Percentiles rank a stretch among this genome's conserved stretches.
Evolutionary conservation across 257 asterid species (phyloP).

Genomic region (Jaltomata sinuosa): DNA sequence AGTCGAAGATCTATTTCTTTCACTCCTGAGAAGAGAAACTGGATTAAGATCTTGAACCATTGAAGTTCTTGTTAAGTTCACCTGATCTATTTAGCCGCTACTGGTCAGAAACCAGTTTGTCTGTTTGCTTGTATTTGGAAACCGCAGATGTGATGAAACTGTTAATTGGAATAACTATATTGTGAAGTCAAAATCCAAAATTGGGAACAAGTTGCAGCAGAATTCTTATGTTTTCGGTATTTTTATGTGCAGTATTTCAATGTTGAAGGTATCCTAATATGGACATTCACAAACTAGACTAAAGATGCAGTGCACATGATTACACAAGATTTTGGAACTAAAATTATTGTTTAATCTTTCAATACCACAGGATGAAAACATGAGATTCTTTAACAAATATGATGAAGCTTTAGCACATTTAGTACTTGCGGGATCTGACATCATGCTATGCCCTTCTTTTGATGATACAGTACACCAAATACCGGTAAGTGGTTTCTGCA

Average conservation of each 20-base stretch:
- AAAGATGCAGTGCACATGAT: background rate
- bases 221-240: background rate
- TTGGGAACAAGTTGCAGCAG: background rate
- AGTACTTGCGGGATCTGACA: constrained; percentile 68
- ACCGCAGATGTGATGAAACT: background rate
- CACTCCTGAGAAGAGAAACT: background rate
- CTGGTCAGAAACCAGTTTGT: background rate
- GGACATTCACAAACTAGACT: background rate
- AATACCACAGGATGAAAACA: constrained; percentile 38
- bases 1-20: background rate
- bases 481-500: constrained; percentile 37
- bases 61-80: background rate
- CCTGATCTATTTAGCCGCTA: background rate
- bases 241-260: background rate
- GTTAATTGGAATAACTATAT: background rate
- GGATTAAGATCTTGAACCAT: no score
- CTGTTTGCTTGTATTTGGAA: background rate
- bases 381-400: constrained; percentile 41
- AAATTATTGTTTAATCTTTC: background rate
- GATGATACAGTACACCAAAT: constrained; percentile 61
- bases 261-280: background rate
- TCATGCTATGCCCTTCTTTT: constrained; percentile 57
- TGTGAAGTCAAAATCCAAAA: background rate
- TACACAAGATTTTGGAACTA: background rate
- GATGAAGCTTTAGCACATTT: constrained; percentile 58